These are phyloP conservation scores for Kurtzmaniella quercitrusa DNA, from an alignment of 1,139 yeast genomes.

Conservation along the genomic window DNA sequence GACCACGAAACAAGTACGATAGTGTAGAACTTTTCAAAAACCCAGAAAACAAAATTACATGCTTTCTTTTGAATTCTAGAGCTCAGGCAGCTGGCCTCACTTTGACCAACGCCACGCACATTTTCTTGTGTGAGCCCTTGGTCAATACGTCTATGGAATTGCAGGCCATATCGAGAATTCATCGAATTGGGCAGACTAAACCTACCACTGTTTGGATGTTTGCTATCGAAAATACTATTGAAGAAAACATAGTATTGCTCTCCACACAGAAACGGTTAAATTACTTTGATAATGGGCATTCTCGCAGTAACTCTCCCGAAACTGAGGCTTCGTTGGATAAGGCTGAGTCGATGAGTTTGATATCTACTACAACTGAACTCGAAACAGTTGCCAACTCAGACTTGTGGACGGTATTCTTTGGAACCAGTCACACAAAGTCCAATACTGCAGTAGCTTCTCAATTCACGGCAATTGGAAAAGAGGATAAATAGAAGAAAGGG, in stretches of 20 bases:
- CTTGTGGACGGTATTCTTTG: slow-evolving; percentile 57
- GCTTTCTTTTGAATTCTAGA: slow-evolving; percentile 78
- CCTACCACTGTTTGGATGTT: slow-evolving; percentile 91
- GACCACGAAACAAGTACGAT: slow-evolving; percentile 27
- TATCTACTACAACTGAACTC: slow-evolving; percentile 46
- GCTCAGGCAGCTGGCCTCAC: slow-evolving; percentile 90
- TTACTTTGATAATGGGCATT: slow-evolving; percentile 18
- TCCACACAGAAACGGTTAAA: slow-evolving; percentile 49
- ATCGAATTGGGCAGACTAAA: slow-evolving; percentile 81
- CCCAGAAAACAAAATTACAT: slow-evolving; percentile 57
- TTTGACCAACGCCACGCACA: slow-evolving; percentile 85
- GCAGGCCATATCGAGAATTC: slow-evolving; percentile 89
- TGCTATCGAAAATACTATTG: slow-evolving; percentile 80
- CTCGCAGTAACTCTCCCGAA: background rate
- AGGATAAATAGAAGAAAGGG: too few relatives aligned
- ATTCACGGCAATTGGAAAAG: background rate
- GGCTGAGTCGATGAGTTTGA: slow-evolving; percentile 36
- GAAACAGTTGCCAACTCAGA: slow-evolving; percentile 54
- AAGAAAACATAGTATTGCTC: slow-evolving; percentile 71
- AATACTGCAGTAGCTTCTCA: background rate
- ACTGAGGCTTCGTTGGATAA: slow-evolving; percentile 14
- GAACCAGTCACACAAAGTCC: background rate
- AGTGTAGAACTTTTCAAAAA: slow-evolving; percentile 63
- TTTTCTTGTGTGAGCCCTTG: slow-evolving; percentile 84
- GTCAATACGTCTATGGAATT: slow-evolving; percentile 83